Evolutionary conservation across 371 early-diverging fungal species (phyloP).

Genomic region (Thermomucor indicae-seudaticae): DNA sequence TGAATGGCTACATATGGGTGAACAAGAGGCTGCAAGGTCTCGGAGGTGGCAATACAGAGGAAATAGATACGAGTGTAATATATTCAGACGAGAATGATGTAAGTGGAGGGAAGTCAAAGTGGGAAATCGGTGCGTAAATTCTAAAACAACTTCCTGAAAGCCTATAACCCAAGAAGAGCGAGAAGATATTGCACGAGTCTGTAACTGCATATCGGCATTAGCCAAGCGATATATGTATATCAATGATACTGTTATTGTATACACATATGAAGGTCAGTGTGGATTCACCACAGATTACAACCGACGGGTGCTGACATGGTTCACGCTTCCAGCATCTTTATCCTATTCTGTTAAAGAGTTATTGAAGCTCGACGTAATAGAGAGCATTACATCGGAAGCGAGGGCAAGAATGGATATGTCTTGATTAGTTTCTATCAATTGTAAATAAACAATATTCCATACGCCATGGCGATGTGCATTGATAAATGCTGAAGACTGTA

Average conservation of each 20-base stretch:
- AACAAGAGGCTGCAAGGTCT: slow-evolving; percentile 68
- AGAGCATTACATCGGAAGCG: slow-evolving; percentile 48
- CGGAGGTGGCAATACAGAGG: slow-evolving; percentile 38
- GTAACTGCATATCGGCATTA: slow-evolving; percentile 80
- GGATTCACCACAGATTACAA: not conserved
- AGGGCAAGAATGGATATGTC: slow-evolving; percentile 26
- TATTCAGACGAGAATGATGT: slow-evolving; percentile 83
- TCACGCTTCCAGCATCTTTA: slow-evolving; percentile 51
- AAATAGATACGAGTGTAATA: slow-evolving; percentile 65
- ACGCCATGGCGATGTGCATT: no score
- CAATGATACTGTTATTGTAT: slow-evolving; percentile 81
- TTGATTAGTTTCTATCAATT: no score
- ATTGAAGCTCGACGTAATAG: slow-evolving; percentile 55
- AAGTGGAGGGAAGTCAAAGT: no score
- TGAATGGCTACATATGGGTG: slow-evolving; percentile 98
- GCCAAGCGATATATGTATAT: slow-evolving; percentile 74
- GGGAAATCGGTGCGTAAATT: not conserved
- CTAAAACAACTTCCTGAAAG: slow-evolving; percentile 28
- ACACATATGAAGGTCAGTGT: slow-evolving; percentile 71
- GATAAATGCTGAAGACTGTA: no score
- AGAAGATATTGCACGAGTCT: slow-evolving; percentile 81
- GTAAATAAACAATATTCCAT: slow-evolving; percentile 10
- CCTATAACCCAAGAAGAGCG: slow-evolving; percentile 63
- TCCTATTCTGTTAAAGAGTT: slow-evolving; percentile 61
- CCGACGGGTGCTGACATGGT: not conserved